Percentiles rank a stretch among this genome's conserved stretches.
Conservation (phyloP, 2,329 filamentous ascomycete genomes). For the Colletotrichum nymphaeae region DNA sequence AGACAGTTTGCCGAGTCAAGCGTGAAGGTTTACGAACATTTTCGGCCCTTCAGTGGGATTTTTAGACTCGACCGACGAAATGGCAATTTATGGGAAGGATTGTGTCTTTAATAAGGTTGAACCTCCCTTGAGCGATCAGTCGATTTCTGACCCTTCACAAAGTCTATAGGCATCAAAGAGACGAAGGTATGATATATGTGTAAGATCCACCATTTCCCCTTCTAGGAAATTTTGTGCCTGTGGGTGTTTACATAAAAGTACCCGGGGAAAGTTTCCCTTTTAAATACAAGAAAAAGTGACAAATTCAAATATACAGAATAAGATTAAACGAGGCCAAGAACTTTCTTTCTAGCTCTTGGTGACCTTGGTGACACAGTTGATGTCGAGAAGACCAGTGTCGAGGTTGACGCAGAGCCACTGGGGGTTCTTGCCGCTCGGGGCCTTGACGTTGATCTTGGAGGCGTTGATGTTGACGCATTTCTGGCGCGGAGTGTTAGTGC, state of each 20-base stretch:
- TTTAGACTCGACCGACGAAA: background rate
- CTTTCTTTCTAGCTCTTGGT: conserved; percentile 13
- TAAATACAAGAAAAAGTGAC: background rate
- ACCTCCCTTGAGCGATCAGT: background rate
- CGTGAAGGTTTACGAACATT: background rate
- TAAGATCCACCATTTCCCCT: background rate
- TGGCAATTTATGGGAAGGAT: background rate
- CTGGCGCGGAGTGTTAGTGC: background rate
- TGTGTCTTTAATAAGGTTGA: background rate
- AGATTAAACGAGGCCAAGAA: no score
- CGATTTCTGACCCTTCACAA: background rate
- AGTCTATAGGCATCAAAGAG: background rate
- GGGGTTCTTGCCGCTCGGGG: conserved; percentile 30
- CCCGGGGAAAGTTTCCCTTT: background rate
- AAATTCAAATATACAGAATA: background rate
- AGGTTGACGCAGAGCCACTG: conserved; percentile 34
- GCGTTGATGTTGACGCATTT: conserved; percentile 36
- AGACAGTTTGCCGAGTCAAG: no score
- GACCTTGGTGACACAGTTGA: conserved; percentile 31
- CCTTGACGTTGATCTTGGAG: conserved; percentile 27
- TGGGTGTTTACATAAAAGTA: background rate
- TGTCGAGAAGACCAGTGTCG: conserved; percentile 26
- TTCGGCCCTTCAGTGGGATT: no score
- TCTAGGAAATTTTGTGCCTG: background rate
- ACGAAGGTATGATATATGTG: background rate